Conservation (phyloP, 2,329 filamentous ascomycete genomes). For the Thermothelomyces thermophilus region DNA sequence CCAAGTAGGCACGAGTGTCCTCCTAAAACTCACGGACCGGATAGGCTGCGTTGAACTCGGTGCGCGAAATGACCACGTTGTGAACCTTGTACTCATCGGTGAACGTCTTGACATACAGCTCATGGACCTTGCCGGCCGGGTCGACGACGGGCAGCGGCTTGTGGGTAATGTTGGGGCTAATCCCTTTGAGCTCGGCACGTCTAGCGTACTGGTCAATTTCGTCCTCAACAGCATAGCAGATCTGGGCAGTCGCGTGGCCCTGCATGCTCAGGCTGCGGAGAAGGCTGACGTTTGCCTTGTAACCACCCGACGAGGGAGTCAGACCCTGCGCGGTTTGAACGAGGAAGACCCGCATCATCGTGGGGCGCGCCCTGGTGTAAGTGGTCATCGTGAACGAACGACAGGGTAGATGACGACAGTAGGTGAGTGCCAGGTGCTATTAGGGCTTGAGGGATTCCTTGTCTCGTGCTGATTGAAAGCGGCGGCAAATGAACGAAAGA, state of each 20-base stretch:
- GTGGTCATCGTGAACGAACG: not conserved
- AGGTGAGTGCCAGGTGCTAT: not conserved
- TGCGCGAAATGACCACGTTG: conserved; percentile 21
- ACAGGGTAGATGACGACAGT: not conserved
- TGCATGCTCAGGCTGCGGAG: conserved; percentile 16
- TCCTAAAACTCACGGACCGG: conserved; percentile 20
- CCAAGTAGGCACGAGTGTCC: conserved; percentile 21
- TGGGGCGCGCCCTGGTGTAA: not conserved
- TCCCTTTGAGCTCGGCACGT: conserved; percentile 15
- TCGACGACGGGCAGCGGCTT: conserved; percentile 4
- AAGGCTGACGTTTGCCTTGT: conserved; percentile 23
- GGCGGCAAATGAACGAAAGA: conserved; percentile 10
- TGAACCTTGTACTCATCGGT: conserved; percentile 19
- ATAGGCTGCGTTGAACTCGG: conserved; percentile 18
- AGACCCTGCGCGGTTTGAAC: conserved; percentile 25
- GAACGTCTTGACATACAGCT: conserved; percentile 18
- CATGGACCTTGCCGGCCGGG: not conserved
- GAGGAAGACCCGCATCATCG: conserved; percentile 22
- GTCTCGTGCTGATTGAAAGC: not conserved
- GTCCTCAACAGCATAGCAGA: conserved; percentile 20
- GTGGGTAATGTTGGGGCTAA: conserved; percentile 13
- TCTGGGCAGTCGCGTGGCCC: conserved; percentile 19
- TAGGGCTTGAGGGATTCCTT: not conserved
- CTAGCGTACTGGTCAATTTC: conserved; percentile 16
- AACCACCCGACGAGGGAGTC: conserved; percentile 24